Percentiles rank a stretch among this genome's conserved stretches.
These are phyloP conservation scores for Calocera viscosa DNA, from an alignment of 768 basidiomycete species.

Conservation along the genomic window DNA sequence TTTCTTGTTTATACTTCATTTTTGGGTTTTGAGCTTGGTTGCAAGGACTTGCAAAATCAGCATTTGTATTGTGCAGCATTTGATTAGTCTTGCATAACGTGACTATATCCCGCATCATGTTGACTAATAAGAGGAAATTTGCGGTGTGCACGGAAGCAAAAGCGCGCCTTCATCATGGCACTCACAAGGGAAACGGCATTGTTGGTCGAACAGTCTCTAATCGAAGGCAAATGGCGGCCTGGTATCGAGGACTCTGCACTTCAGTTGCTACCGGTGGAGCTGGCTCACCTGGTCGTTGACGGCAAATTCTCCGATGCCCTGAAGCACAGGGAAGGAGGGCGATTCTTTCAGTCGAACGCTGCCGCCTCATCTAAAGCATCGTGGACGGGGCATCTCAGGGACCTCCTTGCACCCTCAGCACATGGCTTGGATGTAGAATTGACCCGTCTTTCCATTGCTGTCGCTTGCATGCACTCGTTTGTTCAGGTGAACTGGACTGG, in stretches of 20 bases:
- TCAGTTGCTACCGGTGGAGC: constrained; percentile 15
- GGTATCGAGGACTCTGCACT: neutral
- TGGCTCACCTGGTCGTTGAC: constrained; percentile 24
- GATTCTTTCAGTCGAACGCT: neutral
- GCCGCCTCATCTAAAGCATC: neutral
- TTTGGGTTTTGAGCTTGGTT: neutral
- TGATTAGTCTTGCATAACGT: neutral
- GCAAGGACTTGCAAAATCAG: neutral
- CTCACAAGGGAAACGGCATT: neutral
- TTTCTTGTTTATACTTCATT: neutral
- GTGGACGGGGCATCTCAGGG: neutral
- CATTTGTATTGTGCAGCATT: neutral
- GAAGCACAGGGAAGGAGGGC: constrained; percentile 19
- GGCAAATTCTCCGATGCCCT: constrained; percentile 31
- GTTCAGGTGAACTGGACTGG: constrained; percentile 95
- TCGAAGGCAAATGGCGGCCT: constrained; percentile 14
- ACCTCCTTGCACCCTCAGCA: neutral
- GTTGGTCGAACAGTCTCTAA: constrained; percentile 12
- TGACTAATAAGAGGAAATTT: neutral
- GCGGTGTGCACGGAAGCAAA: neutral
- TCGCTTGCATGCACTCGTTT: constrained; percentile 80
- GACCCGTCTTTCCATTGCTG: constrained; percentile 47
- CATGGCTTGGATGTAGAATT: constrained; percentile 39
- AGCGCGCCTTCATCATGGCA: neutral
- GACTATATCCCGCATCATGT: neutral